Base-by-base conservation (phyloP, 345 rosid genomes). In the Durio zibethinus region DNA sequence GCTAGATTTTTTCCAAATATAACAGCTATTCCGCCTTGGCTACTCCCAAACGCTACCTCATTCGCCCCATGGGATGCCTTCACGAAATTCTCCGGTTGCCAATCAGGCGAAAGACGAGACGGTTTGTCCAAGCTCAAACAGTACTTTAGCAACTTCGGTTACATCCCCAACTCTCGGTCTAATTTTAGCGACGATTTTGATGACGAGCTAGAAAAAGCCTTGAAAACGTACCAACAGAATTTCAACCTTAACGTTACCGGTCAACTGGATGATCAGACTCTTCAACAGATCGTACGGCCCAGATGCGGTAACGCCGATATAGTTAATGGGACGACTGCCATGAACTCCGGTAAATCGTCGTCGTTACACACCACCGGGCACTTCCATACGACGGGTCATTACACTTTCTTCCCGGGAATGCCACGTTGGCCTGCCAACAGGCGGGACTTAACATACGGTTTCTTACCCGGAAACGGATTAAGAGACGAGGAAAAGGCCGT, bases 271-370 rank as follows among this genome's bases (percentile, higher is more conserved):
- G 75, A 78, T 2, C 71, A 79, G 9, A 95, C 99, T 10, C 56
- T 95, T 0, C 76, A 80, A 66, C 91, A 86, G 66, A 83, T 95
- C 76, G 80, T 87, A n/a, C 84, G 80, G 31, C 98, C 99, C 0
- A 85, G 98, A 63, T 95, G 99, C 59, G 98, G 99, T 5, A 92
- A 92, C 78, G 91, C 99, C 2, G 99, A 95, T 45, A 79, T 95
- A 16, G 85, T 95, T 81, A 95, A 95, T 84, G 98, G 99, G 2
- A 78, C 97, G 0, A 86, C 92, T 2, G 43, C 86, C 10, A 95
- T 95, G 99, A 92, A 86, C 72, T 87, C 93, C 11, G 87, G 87
- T 59, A 89, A 84, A 60, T 77, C 87, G 35, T n/a, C 84, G 4
- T 27, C 80, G 6, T 33, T 52, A 23, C 73, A 79, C 57, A 47